Percentiles rank a stretch among this genome's conserved stretches.
Conservation (phyloP, 2,329 filamentous ascomycete genomes). For the Rhinocladiella similis region DNA sequence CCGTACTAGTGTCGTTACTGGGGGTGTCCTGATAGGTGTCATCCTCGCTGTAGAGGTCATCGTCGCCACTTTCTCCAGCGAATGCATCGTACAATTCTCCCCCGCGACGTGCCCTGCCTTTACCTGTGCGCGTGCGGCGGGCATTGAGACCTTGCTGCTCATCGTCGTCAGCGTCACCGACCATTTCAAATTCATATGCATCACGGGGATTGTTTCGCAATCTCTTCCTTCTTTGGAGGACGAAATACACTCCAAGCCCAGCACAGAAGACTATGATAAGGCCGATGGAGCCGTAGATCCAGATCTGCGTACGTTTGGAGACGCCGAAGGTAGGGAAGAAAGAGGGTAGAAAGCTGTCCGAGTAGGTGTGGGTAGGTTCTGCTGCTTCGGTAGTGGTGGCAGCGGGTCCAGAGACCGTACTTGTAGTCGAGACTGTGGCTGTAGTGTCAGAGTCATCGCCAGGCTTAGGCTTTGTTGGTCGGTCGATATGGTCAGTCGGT, state of each 20-base stretch:
- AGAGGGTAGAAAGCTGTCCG: conserved; percentile 69
- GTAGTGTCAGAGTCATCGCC: conserved; percentile 33
- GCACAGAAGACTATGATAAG: conserved; percentile 83
- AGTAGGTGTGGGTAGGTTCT: conserved; percentile 37
- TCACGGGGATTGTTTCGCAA: conserved; percentile 73
- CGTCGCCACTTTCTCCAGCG: conserved; percentile 79
- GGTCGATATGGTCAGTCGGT: conserved; percentile 65
- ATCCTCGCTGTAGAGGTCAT: conserved; percentile 54
- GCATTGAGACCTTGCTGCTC: conserved; percentile 44
- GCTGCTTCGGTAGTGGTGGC: conserved; percentile 33
- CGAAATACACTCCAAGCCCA: conserved; percentile 79
- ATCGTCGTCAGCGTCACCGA: conserved; percentile 76
- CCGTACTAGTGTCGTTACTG: conserved; percentile 27
- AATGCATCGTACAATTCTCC: conserved; percentile 98
- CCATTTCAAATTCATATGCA: conserved; percentile 90
- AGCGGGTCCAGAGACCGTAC: conserved; percentile 34
- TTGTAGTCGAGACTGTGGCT: conserved; percentile 28
- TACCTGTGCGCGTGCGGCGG: conserved; percentile 46
- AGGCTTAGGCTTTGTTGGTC: conserved; percentile 64
- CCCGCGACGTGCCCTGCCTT: conserved; percentile 59
- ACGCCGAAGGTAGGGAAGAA: conserved; percentile 89
- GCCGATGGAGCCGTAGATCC: conserved; percentile 87
- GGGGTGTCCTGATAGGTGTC: conserved; percentile 32
- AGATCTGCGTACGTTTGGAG: conserved; percentile 81
- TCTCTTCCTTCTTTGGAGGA: conserved; percentile 73